Conservation (phyloP, 352 stramenopile genomes). For the Albugo candida region DNA sequence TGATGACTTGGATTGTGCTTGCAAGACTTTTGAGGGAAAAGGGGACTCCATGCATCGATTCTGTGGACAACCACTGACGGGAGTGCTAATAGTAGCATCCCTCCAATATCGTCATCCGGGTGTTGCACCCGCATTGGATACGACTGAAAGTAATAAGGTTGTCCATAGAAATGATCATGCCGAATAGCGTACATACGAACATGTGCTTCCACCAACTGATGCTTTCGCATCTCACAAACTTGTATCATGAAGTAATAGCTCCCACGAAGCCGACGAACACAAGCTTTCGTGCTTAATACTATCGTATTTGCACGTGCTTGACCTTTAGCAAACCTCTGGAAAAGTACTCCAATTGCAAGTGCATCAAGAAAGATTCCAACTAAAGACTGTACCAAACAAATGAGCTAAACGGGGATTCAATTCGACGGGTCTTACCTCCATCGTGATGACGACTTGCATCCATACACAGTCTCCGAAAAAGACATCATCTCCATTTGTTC, state of each 20-base stretch:
- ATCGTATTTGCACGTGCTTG: constrained; percentile 85
- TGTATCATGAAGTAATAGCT: constrained; percentile 89
- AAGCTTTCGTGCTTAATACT: constrained; percentile 84
- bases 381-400: constrained; percentile 52
- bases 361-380: constrained; percentile 83
- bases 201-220: constrained; percentile 88
- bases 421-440: constrained; percentile 2
- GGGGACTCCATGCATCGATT: constrained; percentile 81
- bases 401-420: neutral
- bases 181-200: constrained; percentile 88
- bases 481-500: constrained; percentile 50
- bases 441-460: constrained; percentile 84
- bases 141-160: constrained; percentile 81
- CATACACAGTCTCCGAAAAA: constrained; percentile 86
- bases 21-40: constrained; percentile 47
- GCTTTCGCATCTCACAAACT: constrained; percentile 80
- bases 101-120: constrained; percentile 83
- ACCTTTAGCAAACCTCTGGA: constrained; percentile 83
- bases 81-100: constrained; percentile 74
- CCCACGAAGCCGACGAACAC: constrained; percentile 75
- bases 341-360: constrained; percentile 88
- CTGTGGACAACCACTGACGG: constrained; percentile 87
- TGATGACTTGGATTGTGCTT: constrained; percentile 7
- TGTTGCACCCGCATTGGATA: constrained; percentile 87
- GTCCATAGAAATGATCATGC: constrained; percentile 35